Conservation (phyloP, 306 rosid species). For the Sechiopsis laciniata region DNA sequence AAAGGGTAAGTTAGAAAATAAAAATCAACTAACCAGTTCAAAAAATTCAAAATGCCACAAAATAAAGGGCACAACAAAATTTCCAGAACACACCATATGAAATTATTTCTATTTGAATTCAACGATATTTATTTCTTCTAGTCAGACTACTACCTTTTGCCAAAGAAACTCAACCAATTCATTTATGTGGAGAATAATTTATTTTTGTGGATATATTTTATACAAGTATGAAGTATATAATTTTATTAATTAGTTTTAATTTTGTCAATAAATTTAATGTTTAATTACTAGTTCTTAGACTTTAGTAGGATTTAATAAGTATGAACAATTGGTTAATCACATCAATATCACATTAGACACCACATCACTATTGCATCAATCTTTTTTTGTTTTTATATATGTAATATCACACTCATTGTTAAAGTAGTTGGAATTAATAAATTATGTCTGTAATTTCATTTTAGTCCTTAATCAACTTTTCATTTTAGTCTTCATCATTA, state of each 20-base stretch:
- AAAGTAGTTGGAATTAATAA: not conserved
- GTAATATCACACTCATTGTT: not conserved
- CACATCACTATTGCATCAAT: not conserved
- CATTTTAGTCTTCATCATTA: too few relatives aligned
- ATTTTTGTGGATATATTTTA: not conserved
- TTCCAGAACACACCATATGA: too few relatives aligned
- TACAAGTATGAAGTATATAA: not conserved
- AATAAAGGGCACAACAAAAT: too few relatives aligned
- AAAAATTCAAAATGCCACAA: too few relatives aligned
- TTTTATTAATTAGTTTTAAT: not conserved
- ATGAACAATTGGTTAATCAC: constrained; percentile 4
- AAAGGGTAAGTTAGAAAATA: too few relatives aligned
- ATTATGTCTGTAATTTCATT: not conserved
- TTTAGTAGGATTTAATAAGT: not conserved
- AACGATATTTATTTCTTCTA: too few relatives aligned
- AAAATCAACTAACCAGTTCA: too few relatives aligned
- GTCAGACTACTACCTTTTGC: not conserved
- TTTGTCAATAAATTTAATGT: not conserved
- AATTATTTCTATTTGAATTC: too few relatives aligned
- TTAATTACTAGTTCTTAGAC: not conserved
- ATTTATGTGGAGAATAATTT: not conserved
- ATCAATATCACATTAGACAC: not conserved
- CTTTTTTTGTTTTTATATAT: not conserved
- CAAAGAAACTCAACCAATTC: not conserved
- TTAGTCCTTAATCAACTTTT: not conserved